Conservation (phyloP, 768 basidiomycete species). For the Amanita rubescens region DNA sequence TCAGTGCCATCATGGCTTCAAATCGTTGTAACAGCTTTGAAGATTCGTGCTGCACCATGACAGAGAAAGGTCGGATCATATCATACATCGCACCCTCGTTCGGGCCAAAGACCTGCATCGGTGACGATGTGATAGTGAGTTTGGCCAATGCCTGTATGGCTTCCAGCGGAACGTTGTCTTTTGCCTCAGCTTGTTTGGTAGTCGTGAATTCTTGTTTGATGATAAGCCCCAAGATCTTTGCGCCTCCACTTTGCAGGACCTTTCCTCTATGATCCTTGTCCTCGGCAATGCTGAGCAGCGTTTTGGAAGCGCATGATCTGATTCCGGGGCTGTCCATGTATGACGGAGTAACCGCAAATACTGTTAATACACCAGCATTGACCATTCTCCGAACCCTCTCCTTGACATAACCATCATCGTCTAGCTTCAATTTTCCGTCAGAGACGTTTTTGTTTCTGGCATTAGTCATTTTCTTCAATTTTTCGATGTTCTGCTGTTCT, state of each 20-base stretch:
- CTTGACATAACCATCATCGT: slow-evolving; percentile 62
- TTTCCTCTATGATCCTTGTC: slow-evolving; percentile 71
- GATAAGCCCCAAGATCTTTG: slow-evolving; percentile 52
- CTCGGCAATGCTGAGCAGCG: slow-evolving; percentile 66
- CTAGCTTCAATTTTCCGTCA: slow-evolving; percentile 34
- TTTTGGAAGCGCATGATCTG: slow-evolving; percentile 48
- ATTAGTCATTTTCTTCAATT: slow-evolving; percentile 70
- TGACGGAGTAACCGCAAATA: slow-evolving; percentile 50
- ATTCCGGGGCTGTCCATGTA: slow-evolving; percentile 58
- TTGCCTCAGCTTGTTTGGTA: slow-evolving; percentile 18
- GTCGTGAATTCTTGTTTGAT: slow-evolving; percentile 42
- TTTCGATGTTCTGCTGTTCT: slow-evolving; percentile 79
- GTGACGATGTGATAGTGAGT: slow-evolving; percentile 86
- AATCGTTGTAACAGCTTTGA: slow-evolving; percentile 79
- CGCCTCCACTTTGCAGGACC: slow-evolving; percentile 73
- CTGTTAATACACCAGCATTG: slow-evolving; percentile 54
- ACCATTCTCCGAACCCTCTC: slow-evolving; percentile 51
- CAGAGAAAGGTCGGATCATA: slow-evolving; percentile 73
- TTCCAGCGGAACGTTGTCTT: slow-evolving; percentile 42
- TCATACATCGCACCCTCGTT: slow-evolving; percentile 71
- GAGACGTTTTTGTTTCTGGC: slow-evolving; percentile 21
- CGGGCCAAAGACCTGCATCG: slow-evolving; percentile 86
- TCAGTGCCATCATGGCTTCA: slow-evolving; percentile 93
- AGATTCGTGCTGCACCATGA: slow-evolving; percentile 61
- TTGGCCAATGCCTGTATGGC: slow-evolving; percentile 89